phyloP scores from a whole-genome alignment of 1,139 yeast species.

The Pichia kudriavzevii region DNA sequence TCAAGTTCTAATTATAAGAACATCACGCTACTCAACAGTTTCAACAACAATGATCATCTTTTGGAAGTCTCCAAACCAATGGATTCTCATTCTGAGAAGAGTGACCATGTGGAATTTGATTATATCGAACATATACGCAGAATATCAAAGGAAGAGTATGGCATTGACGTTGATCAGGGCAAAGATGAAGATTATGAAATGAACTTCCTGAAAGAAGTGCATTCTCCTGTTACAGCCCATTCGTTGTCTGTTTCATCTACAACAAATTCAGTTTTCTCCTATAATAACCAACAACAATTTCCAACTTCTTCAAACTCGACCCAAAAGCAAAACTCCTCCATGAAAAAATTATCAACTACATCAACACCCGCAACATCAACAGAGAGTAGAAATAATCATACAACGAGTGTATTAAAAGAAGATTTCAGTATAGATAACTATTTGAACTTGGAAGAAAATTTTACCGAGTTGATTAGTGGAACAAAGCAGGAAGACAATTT shows the following conservation, averaged over 20 bases:
- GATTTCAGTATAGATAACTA: slow-evolving; percentile 27
- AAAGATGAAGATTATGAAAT: slow-evolving; percentile 1
- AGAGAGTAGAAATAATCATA: too few relatives aligned
- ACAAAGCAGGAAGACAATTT: neutral
- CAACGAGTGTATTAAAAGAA: too few relatives aligned
- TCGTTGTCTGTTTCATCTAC: slow-evolving; percentile 25
- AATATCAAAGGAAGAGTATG: slow-evolving; percentile 28
- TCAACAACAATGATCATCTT: neutral
- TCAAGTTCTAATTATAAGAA: too few relatives aligned
- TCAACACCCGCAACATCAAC: too few relatives aligned
- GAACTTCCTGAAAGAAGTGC: slow-evolving; percentile 5
- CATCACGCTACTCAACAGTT: slow-evolving; percentile 16
- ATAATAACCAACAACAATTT: slow-evolving; percentile 2
- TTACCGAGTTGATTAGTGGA: neutral
- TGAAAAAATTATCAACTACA: slow-evolving; percentile 6
- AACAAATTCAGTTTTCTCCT: slow-evolving; percentile 24
- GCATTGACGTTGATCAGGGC: slow-evolving; percentile 19
- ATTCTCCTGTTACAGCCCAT: slow-evolving; percentile 23
- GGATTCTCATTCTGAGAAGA: slow-evolving; percentile 1
- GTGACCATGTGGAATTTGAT: slow-evolving; percentile 25
- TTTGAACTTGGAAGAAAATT: slow-evolving; percentile 24
- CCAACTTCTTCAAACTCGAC: neutral
- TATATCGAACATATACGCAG: slow-evolving; percentile 30
- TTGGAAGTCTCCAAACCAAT: neutral
- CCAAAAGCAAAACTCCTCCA: too few relatives aligned